phyloP scores from a whole-genome alignment of 176 grass and related monocot species.

The sorghum (Sorghum bicolor) region Sorghum_bicolor_NCBIv3 NC_012878.2:3615501-3616000 shows the following conservation, averaged over 20 bases:
- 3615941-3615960: not conserved
- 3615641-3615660: slow-evolving; percentile 85
- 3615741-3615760: not conserved
- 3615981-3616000: not conserved
- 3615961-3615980: not conserved
- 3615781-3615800: not conserved
- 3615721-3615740: not conserved
- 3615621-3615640: slow-evolving; percentile 22
- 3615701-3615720: slow-evolving; percentile 70
- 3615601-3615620: not conserved
- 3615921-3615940: not conserved
- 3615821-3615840: not conserved
- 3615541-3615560: not conserved
- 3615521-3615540: not conserved
- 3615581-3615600: slow-evolving; percentile 7
- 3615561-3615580: not conserved
- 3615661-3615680: slow-evolving; percentile 80
- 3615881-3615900: not conserved
- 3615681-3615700: slow-evolving; percentile 39
- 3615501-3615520: not conserved
- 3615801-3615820: not conserved
- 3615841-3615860: not conserved
- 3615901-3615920: not conserved
- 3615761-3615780: not conserved
- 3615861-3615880: not conserved